A percentile compares a stretch with the other conserved stretches of the same genome.
phyloP scores from a whole-genome alignment of 352 stramenopile species.

The Globisporangium okanoganense region DNA sequence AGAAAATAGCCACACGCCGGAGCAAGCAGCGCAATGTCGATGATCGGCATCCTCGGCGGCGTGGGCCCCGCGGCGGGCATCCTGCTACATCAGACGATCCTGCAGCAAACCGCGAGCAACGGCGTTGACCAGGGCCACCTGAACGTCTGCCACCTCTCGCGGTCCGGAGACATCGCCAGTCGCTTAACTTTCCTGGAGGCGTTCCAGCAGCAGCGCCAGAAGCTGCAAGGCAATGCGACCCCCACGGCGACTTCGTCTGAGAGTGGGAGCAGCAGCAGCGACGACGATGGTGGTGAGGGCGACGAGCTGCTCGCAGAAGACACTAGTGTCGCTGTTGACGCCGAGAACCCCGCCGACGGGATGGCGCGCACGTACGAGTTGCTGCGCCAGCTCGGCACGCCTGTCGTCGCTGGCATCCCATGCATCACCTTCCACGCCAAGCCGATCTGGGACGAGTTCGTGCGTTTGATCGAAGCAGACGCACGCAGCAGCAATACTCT shows the following conservation, averaged over 20 bases:
- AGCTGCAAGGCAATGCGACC: not conserved
- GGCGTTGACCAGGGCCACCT: conserved; percentile 51
- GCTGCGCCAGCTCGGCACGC: conserved; percentile 25
- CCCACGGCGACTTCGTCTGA: not conserved
- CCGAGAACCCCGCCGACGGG: conserved; percentile 41
- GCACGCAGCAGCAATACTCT: not conserved
- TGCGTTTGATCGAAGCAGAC: conserved; percentile 9
- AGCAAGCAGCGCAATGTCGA: not conserved
- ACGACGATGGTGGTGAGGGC: no score
- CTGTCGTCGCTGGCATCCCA: conserved; percentile 35
- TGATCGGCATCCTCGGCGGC: conserved; percentile 50
- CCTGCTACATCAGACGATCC: conserved; percentile 48
- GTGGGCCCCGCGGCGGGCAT: conserved; percentile 43
- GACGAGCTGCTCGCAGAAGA: not conserved
- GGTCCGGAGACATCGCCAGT: conserved; percentile 35
- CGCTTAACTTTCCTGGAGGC: conserved; percentile 28
- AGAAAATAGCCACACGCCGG: not conserved
- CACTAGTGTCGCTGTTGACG: not conserved
- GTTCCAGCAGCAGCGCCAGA: not conserved
- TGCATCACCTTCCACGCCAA: conserved; percentile 52
- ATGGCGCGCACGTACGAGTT: conserved; percentile 49
- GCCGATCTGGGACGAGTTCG: conserved; percentile 42
- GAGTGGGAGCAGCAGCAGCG: not conserved
- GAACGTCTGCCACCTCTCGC: conserved; percentile 43
- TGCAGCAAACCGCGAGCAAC: conserved; percentile 40